A percentile compares a stretch with the other conserved stretches of the same genome.
Conservation (phyloP, 73 alveolate genomes). For the Uronychia binucleata region DNA sequence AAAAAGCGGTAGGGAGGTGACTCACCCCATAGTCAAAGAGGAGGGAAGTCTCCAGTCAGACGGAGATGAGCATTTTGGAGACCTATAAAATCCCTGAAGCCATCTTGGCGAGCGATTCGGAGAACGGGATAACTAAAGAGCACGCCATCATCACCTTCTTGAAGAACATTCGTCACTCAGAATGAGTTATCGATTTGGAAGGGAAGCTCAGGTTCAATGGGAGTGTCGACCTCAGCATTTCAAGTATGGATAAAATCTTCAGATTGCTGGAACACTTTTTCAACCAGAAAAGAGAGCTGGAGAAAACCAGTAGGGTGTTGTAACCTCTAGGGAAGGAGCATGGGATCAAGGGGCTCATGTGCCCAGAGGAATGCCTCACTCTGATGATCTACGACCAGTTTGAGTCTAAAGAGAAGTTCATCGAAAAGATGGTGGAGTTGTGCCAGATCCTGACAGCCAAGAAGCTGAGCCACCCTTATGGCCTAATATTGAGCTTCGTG, state of each 20-base stretch:
- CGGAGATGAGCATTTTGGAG: background rate
- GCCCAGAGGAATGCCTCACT: background rate
- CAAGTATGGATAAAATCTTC: background rate
- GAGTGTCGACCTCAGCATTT: background rate
- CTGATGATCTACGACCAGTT: background rate
- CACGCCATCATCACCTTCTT: background rate
- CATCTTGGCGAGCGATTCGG: background rate
- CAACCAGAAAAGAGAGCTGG: background rate
- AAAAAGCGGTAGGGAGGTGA: background rate
- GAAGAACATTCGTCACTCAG: background rate
- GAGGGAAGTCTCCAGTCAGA: background rate
- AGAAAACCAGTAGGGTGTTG: background rate
- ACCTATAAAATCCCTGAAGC: background rate
- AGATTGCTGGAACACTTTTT: background rate
- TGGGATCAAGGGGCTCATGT: background rate
- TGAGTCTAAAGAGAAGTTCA: background rate
- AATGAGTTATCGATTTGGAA: background rate
- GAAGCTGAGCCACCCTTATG: background rate
- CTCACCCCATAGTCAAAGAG: background rate
- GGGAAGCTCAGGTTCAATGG: background rate
- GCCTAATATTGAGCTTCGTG: background rate
- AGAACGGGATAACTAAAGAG: background rate
- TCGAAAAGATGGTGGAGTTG: background rate
- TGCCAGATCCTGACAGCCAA: background rate
- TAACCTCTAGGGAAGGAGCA: background rate